Evolutionary conservation across 805 yeast species (phyloP), one percentile per base, ranked within the genome.

Genomic region (Hanseniaspora vineae): DNA sequence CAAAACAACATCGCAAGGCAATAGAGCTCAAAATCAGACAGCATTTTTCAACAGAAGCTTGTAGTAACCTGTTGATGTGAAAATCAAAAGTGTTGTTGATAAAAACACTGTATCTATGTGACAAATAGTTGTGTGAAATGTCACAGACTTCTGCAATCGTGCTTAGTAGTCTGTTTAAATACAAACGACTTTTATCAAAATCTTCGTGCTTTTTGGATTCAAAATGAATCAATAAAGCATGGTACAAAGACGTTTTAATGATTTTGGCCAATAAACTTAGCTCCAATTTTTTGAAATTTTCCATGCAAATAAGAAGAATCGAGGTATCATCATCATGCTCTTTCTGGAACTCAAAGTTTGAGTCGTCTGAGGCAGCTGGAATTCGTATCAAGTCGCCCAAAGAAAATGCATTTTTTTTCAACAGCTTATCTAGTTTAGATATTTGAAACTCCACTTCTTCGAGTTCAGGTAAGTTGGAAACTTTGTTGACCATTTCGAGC

Each of bases 21-120:
- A 42, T 15, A 2, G 50, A 35, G 5, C 46, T 40, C 29, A 48
- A 17, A 13, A 48, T 33, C 42, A 45, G 23, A 23, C 48, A 48
- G 11, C 42, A 31, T 33, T 45, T 45, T 23, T 45, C 50, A 3
- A 48, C 48, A 18, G 42, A 20, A n/a, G 42, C 13, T 20, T 48
- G 50, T 13, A 48, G 42, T 18, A 48, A 29, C 32, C 50, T 45
- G 35, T 48, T 48, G 18, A 48, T 42, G 31, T 48, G 50, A 33
- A 17, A 48, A 33, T 48, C 48, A 37, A 37, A 37, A 10, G n/a
- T 37, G 40, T 37, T 37, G 40, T 15, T 14, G 12, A 37, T 37
- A 15, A 37, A 37, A n/a, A 10, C 12, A 5, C 17, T n/a, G 19
- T 37, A 37, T 15, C 17, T 37, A 18, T 37, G n/a, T 14, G 40